These are phyloP conservation scores for Backusella tarrabulga DNA, from an alignment of 192 early-diverging fungal genomes.

Conservation along the genomic window DNA sequence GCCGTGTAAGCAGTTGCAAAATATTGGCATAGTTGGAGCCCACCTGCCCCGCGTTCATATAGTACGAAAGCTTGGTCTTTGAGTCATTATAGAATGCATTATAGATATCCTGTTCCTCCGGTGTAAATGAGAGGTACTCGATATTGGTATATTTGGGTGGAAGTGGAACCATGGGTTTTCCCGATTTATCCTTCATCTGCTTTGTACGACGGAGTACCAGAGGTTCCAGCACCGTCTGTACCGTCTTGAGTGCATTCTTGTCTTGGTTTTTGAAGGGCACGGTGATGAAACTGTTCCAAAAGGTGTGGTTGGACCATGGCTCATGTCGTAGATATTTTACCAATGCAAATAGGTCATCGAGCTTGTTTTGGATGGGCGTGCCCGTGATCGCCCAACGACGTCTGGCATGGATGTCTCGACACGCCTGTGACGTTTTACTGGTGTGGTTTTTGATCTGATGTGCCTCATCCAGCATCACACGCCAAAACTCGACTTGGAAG, in stretches of 20 bases:
- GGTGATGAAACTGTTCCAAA: conserved; percentile 77
- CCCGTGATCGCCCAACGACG: conserved; percentile 91
- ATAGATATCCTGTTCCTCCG: conserved; percentile 69
- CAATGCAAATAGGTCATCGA: conserved; percentile 86
- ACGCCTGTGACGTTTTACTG: conserved; percentile 74
- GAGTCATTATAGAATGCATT: conserved; percentile 64
- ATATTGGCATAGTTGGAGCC: conserved; percentile 70
- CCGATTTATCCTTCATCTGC: conserved; percentile 64
- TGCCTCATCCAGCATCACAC: conserved; percentile 93
- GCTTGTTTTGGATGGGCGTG: conserved; percentile 78
- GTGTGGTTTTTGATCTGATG: conserved; percentile 86
- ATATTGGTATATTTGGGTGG: conserved; percentile 64
- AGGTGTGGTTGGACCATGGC: conserved; percentile 60
- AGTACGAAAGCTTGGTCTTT: conserved; percentile 59
- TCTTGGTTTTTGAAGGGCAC: conserved; percentile 68
- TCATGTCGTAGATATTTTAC: conserved; percentile 74
- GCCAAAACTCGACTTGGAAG: conserved; percentile 73
- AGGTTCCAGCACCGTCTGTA: conserved; percentile 72
- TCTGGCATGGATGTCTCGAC: conserved; percentile 61
- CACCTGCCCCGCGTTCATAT: conserved; percentile 58
- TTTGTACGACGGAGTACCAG: conserved; percentile 89
- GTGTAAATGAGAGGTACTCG: conserved; percentile 61
- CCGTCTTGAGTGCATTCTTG: conserved; percentile 38
- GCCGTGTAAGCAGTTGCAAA: conserved; percentile 55
- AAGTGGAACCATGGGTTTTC: conserved; percentile 75